Evolutionary conservation across 169 alveolate species (phyloP), one percentile per base, ranked within the genome.

Genomic region (Plasmodium malariae): DNA sequence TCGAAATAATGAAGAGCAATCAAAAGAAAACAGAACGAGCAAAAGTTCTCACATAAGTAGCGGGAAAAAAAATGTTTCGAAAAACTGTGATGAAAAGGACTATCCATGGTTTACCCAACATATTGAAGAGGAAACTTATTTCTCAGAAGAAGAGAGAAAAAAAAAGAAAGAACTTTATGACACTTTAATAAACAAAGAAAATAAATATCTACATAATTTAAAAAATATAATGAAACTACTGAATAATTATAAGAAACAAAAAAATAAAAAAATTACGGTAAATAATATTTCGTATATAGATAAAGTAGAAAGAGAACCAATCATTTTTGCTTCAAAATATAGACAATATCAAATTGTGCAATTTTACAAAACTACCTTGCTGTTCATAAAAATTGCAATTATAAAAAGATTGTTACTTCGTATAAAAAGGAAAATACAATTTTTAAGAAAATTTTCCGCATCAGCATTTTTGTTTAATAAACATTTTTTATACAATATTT

Each of bases 221-320:
- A 6, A 19, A 26, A 70, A 28, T 24, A 48, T 70, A 4, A 57
- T 48, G 67, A 70, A 1, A 19, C 67, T 70, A 28, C 9, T 70
- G 48, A 49, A 32, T 7, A 26, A 37, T 2, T 70, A 70, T 55
- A 70, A 48, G 43, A 45, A 70, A 70, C 30, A 19, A 19, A 70
- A 70, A 70, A 70, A 70, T n/a, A 48, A 70, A 30, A 70, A 70
- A 49, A 49, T 43, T 12, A 45, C 40, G 48, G 48, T 70, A 70
- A 70, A 24, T 36, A 36, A 70, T 48, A 45, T 70, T 21, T 30
- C 32, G 48, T 6, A 70, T 45, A 28, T 21, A 45, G 34, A n/a
- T 32, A 45, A 70, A 36, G 17, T 49, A 7, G 83, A 70, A 21
- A 28, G 37, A 28, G 68, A 70, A n/a, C 83, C 83, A 14, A 70